Evolutionary conservation across 495 filamentous ascomycete species (phyloP), one percentile per base, ranked within the genome.

Genomic region (Stereocaulon alpinum): DNA sequence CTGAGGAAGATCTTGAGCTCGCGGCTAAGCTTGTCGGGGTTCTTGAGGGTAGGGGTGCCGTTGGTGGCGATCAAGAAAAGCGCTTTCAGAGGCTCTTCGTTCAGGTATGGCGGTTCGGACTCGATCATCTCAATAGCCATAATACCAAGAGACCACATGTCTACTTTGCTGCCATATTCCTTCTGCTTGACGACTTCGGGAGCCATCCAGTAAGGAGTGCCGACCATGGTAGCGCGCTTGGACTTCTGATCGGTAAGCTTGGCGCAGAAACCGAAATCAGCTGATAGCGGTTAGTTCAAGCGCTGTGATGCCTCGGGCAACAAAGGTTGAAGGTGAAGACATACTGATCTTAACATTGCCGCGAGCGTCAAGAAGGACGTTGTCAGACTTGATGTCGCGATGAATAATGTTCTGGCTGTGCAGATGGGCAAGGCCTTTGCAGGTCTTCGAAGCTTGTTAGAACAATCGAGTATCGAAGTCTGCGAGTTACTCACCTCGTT

Each of bases 61-160:
- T 98, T 95, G 61, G 94, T 98, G 40, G 93, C 93, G 67, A 98
- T 97, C 41, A 97, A 82, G 67, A 94, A 98, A 49, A 98, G 82
- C 14, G 88, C 93, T 78, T 97, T 98, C 37, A 98, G 81, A 0
- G 93, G 93, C 73, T 97, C 92, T 72, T 97, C 93, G 72, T 96
- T 97, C 29, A 97, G 81, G 71, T 98, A 97, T 0, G 93, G 93
- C 7, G 93, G 93, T 69, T 98, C 93, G 12, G 88, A 92, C 72
- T 98, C 94, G 68, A 98, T 98, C 94, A 98, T 96, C 76, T 98
- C 93, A 64, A 98, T 98, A 43, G 93, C 92, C 93, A 97, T 98
- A 75, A 98, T 98, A 66, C 93, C 93, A 52, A 98, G 78, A 14
- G 92, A 96, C 93, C 93, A 97, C 65, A 96, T 96, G 68, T 98